Conservation (phyloP, 1,139 yeast genomes). For the Geotrichum macrosporum region DNA sequence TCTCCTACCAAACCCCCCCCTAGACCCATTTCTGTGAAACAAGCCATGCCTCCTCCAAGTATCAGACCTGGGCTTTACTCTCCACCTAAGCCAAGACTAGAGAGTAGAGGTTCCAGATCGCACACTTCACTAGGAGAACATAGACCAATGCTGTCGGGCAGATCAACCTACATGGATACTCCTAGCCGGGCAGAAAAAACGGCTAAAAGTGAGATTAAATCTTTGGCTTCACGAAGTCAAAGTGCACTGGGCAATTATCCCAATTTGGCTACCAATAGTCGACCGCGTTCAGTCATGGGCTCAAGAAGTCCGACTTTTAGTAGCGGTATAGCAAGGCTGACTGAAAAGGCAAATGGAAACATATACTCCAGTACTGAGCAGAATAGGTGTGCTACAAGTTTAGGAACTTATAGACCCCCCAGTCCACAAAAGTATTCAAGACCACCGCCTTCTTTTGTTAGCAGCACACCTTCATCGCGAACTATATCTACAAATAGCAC, state of each 20-base stretch:
- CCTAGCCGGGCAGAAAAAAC: too few relatives aligned
- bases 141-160: not conserved
- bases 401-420: not conserved
- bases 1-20: conserved; percentile 4
- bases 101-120: not conserved
- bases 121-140: not conserved
- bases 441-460: too few relatives aligned
- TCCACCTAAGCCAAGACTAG: not conserved
- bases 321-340: not conserved
- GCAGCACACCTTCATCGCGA: conserved; percentile 9
- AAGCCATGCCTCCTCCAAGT: conserved; percentile 7
- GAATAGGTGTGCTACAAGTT: not conserved
- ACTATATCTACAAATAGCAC: conserved; percentile 19
- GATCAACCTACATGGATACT: not conserved
- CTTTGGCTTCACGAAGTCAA: too few relatives aligned
- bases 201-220: too few relatives aligned
- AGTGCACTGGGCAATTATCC: not conserved
- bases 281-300: not conserved
- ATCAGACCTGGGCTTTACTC: conserved; percentile 1
- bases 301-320: not conserved
- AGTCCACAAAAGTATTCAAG: too few relatives aligned
- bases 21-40: not conserved
- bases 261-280: not conserved
- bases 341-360: not conserved
- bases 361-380: not conserved